Base-by-base conservation (phyloP, 106 monocot species). In the Dendrobium officinale region DNA sequence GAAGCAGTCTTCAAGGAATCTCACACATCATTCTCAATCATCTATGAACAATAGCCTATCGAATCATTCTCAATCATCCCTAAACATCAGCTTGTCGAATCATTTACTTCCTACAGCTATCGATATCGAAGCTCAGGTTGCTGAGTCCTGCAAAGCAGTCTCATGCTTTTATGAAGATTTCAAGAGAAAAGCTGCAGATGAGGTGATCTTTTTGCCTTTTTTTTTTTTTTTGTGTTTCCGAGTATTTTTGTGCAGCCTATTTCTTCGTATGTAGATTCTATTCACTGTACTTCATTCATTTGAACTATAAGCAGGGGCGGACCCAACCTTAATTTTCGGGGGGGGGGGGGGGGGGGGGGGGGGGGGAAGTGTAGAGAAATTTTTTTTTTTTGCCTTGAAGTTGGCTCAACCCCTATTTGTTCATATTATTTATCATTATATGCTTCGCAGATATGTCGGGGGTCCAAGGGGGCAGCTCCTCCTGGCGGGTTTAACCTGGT, bases 111-210 rank as follows among this genome's bases (percentile, higher is more conserved):
- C 86, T 56, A 80, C 81, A 48, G 82, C 80, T 55, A 3, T 79
- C 4, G 88, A 92, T 75, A 90, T 86, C 75, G 40, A 87, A 31
- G 82, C 80, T 59, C 86, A 93, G 51, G 80, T 93, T 51, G 82
- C 77, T 19, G 90, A 96, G 56, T 93, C 96, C 56, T 96, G 92
- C 87, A 90, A 89, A 20, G 83, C 90, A 49, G 96, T 93, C 77
- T 88, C 93, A 5, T 83, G 84, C 70, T 87, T 90, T 20, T 96
- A 92, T 80, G 88, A 78, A 72, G 81, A 73, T 75, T 96, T 98
- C 86, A 98, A 92, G 79, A 81, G 86, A 47, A 91, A 95, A 83
- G 89, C 97, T 59, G 86, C 86, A 80, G 91, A 94, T 77, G 88
- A 98, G 97, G 97, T 98, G 74, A 83, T 67, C 42, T 77, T 64